Percentiles rank a stretch among this genome's conserved stretches.
Evolutionary conservation across 2,329 filamentous ascomycete genomes (phyloP).

Genomic region (Septoria linicola): DNA sequence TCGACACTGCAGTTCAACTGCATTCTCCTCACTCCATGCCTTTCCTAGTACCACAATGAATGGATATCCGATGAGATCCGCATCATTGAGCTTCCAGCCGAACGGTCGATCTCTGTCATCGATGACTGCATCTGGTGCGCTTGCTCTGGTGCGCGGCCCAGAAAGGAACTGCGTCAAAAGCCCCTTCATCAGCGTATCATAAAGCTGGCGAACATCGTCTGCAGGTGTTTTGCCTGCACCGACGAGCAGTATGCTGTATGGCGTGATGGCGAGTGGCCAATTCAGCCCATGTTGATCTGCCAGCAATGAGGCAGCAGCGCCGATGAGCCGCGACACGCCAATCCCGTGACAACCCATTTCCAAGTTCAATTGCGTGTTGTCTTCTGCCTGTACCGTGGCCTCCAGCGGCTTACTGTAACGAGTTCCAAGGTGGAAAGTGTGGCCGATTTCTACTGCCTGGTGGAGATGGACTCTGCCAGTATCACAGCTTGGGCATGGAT

Average conservation of each 20-base stretch:
- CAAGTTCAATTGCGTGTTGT: slow-evolving; percentile 54
- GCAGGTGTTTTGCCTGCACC: slow-evolving; percentile 33
- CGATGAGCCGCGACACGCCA: slow-evolving; percentile 86
- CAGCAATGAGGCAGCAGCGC: slow-evolving; percentile 75
- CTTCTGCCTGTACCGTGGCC: slow-evolving; percentile 56
- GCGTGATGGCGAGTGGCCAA: slow-evolving; percentile 85
- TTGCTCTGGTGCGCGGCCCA: slow-evolving; percentile 11
- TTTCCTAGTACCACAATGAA: slow-evolving; percentile 77
- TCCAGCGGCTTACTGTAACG: slow-evolving; percentile 77
- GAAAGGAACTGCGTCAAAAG: slow-evolving; percentile 1
- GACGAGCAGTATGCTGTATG: slow-evolving; percentile 74
- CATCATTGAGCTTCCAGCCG: slow-evolving; percentile 85
- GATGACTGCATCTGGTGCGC: slow-evolving; percentile 60
- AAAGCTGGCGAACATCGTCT: slow-evolving; percentile 47
- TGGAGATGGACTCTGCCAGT: slow-evolving; percentile 60
- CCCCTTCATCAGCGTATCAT: slow-evolving; percentile 55
- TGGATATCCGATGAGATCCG: slow-evolving; percentile 85
- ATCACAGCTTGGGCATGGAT: slow-evolving; percentile 70
- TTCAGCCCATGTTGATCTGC: slow-evolving; percentile 72
- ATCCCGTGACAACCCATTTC: slow-evolving; percentile 98
- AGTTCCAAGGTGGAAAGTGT: slow-evolving; percentile 91
- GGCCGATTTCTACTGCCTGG: slow-evolving; percentile 82
- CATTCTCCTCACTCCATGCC: slow-evolving; percentile 56
- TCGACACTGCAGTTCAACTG: slow-evolving; percentile 78
- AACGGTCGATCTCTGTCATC: slow-evolving; percentile 69